Conservation (phyloP, 2,329 filamentous ascomycete genomes). For the Bipolaris gigantea region DNA sequence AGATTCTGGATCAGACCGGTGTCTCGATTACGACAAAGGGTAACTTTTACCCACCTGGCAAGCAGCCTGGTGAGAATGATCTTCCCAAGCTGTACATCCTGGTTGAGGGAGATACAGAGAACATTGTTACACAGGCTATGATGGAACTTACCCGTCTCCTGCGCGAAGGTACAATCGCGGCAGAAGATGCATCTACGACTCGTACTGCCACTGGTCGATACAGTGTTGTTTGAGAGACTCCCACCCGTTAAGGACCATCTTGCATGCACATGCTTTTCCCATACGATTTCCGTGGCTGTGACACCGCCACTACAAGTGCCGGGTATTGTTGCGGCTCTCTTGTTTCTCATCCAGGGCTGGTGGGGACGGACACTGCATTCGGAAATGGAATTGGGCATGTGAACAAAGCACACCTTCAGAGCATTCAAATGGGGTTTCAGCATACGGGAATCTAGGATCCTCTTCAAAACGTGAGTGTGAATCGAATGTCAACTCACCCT, state of each 20-base stretch:
- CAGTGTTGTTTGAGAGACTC: slow-evolving; percentile 58
- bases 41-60: slow-evolving; percentile 80
- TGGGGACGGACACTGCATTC: not conserved
- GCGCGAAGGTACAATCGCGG: slow-evolving; percentile 86
- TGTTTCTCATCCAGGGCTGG: not conserved
- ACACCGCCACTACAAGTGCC: too few species aligned
- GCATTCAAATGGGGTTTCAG: not conserved
- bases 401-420: not conserved
- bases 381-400: slow-evolving; percentile 2
- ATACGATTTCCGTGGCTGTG: too few species aligned
- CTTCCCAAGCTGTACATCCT: slow-evolving; percentile 97
- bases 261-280: not conserved
- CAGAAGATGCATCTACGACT: slow-evolving; percentile 76
- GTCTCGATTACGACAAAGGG: slow-evolving; percentile 98
- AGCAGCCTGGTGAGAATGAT: slow-evolving; percentile 70
- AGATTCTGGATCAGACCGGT: slow-evolving; percentile 92
- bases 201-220: slow-evolving; percentile 82
- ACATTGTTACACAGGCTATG: slow-evolving; percentile 88
- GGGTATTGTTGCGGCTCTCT: too few species aligned
- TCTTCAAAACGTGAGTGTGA: slow-evolving; percentile 10
- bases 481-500: not conserved
- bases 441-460: not conserved
- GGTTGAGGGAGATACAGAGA: slow-evolving; percentile 94
- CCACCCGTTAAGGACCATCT: not conserved
- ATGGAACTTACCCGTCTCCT: slow-evolving; percentile 84